Base-by-base conservation (phyloP, 257 asterid genomes). In the Salvia miltiorrhiza region DNA sequence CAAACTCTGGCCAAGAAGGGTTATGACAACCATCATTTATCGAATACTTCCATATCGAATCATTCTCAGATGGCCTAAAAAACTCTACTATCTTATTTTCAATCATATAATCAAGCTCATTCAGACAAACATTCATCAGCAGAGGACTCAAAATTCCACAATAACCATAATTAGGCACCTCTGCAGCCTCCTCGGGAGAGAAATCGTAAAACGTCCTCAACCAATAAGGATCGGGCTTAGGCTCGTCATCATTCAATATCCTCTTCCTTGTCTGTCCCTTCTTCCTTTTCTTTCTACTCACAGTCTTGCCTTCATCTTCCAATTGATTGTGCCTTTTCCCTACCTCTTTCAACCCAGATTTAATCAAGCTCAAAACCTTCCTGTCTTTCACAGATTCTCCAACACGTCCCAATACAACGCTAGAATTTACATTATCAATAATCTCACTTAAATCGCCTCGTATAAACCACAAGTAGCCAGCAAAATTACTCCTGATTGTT, bases 1-100 rank as follows among this genome's bases (percentile, higher is more conserved):
- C 99, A 74, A 93, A 93, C 78, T 93, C 99, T 0, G 99, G 99
- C 97, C 99, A 93, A 43, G 97, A 92, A 24, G 99, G 97, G 82
- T 91, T 93, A 47, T 93, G 99, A 71, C 92, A 90, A 40, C 96
- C 92, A 73, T 93, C 97, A 23, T 83, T 74, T 67, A 90, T 83
- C 17, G 96, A 90, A 73, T 87, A 73, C 79, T 85, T 91, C 99
- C 99, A 89, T 80, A 90, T 89, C 0, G 97, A 82, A 79, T 93
- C 99, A 12, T 75, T 77, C 73, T 76, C 85, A 64, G 79, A 79
- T 17, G 97, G 96, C 76, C 79, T 71, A 78, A 93, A 90, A 61
- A 89, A 93, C 65, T 86, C 88, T 8, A 75, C 75, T 63, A 82
- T 81, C 83, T 77, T 85, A 67, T 73, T 76, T 55, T 90, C 99